Conservation (phyloP, 768 basidiomycete species). For the Lentinula aciculospora region DNA sequence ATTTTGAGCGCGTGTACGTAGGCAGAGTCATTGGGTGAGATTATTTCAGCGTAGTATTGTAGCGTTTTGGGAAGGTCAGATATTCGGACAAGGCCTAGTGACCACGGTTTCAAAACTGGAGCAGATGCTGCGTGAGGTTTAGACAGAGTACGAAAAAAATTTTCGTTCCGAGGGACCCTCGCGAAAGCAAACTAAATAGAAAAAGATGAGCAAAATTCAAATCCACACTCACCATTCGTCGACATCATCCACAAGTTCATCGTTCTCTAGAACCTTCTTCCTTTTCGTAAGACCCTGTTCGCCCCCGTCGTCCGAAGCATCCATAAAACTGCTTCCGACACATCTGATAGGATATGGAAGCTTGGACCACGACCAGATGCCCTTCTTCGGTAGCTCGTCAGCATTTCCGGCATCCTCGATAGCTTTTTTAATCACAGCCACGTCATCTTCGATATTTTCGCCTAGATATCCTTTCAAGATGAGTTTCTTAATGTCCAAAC, state of each 20-base stretch:
- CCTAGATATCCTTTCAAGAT: not conserved
- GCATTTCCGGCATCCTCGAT: not conserved
- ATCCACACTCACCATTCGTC: conserved; percentile 12
- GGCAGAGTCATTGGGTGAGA: not conserved
- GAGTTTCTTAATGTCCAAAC: not conserved
- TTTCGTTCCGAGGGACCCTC: conserved; percentile 14
- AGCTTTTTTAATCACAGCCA: not conserved
- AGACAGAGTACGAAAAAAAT: conserved; percentile 11
- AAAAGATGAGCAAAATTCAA: not conserved
- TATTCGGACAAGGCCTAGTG: conserved; percentile 9
- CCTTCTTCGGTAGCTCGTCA: not conserved
- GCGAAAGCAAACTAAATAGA: not conserved
- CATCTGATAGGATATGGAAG: not conserved
- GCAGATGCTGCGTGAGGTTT: not conserved
- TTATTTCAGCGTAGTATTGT: not conserved
- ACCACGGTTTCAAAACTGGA: conserved; percentile 2
- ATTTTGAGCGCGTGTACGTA: conserved; percentile 3
- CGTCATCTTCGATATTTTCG: not conserved
- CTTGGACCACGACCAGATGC: conserved; percentile 1
- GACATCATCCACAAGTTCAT: conserved; percentile 10
- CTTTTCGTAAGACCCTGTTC: conserved; percentile 4
- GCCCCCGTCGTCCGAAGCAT: not conserved
- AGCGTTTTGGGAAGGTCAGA: conserved; percentile 4
- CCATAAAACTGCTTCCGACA: conserved; percentile 1
- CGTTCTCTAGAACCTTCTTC: conserved; percentile 7